Conservation (phyloP, 2,329 filamentous ascomycete species). For the Penicillium hesseltinei region DNA sequence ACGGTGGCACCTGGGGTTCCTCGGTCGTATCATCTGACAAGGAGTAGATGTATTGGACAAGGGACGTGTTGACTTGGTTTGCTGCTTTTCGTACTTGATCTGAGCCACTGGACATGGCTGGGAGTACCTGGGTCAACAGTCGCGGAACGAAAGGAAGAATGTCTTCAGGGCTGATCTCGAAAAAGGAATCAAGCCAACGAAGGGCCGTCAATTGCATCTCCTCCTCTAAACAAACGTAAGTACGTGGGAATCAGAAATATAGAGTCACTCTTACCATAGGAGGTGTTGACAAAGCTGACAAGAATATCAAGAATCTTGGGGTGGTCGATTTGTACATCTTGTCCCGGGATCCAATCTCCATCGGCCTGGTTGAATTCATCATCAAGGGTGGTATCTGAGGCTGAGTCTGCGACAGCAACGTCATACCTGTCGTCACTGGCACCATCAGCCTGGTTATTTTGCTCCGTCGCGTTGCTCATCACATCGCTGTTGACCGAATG, state of each 20-base stretch:
- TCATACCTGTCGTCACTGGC: conserved; percentile 49
- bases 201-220: conserved; percentile 88
- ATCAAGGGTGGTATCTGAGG: conserved; percentile 48
- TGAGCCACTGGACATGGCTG: conserved; percentile 87
- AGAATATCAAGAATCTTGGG: conserved; percentile 88
- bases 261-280: conserved; percentile 57
- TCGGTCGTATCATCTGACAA: conserved; percentile 68
- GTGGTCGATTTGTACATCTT: conserved; percentile 94
- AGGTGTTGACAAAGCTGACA: conserved; percentile 81
- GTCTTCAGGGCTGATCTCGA: conserved; percentile 96
- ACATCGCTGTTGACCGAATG: conserved; percentile 68
- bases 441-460: conserved; percentile 32
- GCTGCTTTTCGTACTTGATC: conserved; percentile 87
- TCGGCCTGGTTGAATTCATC: conserved; percentile 63
- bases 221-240: conserved; percentile 62
- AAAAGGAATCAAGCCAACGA: conserved; percentile 92
- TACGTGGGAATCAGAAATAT: conserved; percentile 27
- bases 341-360: conserved; percentile 94
- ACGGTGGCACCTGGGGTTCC: conserved; percentile 34
- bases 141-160: conserved; percentile 93
- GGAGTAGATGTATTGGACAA: conserved; percentile 93
- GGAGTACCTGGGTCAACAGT: conserved; percentile 85
- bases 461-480: conserved; percentile 57
- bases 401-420: conserved; percentile 54
- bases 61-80: conserved; percentile 79